Evolutionary conservation across 2,329 filamentous ascomycete species (phyloP).

Genomic region (Penicillium sp.): DNA sequence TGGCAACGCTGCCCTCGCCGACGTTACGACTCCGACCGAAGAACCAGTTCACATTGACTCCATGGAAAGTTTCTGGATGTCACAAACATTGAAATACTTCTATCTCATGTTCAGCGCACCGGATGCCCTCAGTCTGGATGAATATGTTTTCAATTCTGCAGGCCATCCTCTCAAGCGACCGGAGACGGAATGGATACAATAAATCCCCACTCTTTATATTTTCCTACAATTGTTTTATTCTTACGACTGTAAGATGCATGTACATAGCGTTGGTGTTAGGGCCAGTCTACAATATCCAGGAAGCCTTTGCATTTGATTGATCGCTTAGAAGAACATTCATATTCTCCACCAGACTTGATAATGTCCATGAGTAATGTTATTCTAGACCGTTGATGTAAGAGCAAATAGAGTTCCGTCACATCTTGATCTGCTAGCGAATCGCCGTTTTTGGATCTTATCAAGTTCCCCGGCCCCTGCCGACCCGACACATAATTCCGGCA

Average conservation of each 20-base stretch:
- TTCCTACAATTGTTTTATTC: not conserved
- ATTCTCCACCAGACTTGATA: not conserved
- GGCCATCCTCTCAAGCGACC: constrained; percentile 53
- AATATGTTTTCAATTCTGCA: constrained; percentile 52
- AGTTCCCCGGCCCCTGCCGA: not conserved
- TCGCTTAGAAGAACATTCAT: not conserved
- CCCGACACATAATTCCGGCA: not conserved
- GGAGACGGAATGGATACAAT: not conserved
- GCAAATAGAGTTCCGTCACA: not conserved
- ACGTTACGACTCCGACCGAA: constrained; percentile 19
- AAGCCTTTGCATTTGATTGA: not conserved
- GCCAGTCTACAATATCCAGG: not conserved
- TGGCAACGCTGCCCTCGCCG: constrained; percentile 60
- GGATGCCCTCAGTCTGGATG: constrained; percentile 64
- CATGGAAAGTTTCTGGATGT: constrained; percentile 90
- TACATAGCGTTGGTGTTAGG: constrained; percentile 5
- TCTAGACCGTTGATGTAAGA: not conserved
- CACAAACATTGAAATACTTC: constrained; percentile 91
- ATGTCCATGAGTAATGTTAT: too few relatives aligned
- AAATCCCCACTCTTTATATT: not conserved
- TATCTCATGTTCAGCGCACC: constrained; percentile 76
- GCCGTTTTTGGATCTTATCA: not conserved
- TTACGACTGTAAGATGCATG: not conserved
- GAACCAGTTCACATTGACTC: constrained; percentile 52
- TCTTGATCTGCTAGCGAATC: not conserved